Percentiles rank a stretch among this genome's conserved stretches.
Conservation (phyloP, 768 basidiomycete species). For the Xerocomus brunneocitrinus region DNA sequence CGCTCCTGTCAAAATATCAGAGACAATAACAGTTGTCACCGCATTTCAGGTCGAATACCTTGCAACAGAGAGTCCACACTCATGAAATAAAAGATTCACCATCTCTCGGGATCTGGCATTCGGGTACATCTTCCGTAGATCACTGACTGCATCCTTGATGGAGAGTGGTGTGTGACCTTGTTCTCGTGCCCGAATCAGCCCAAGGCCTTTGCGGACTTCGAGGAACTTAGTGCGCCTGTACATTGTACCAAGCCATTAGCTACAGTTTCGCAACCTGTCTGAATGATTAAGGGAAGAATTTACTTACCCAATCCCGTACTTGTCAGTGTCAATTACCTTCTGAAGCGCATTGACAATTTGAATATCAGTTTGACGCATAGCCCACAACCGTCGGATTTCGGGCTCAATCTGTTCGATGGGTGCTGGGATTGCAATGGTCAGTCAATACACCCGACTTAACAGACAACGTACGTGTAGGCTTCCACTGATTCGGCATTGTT, state of each 20-base stretch:
- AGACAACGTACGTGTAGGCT: not conserved
- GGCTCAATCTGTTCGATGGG: constrained; percentile 4
- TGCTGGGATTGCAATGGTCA: not conserved
- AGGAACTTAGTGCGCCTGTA: no score
- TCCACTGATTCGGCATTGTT: not conserved
- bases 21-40: no score
- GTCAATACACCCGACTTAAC: no score
- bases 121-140: not conserved
- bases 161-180: no score
- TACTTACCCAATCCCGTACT: constrained; percentile 24
- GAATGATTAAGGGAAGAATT: no score
- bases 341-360: constrained; percentile 20
- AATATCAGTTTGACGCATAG: constrained; percentile 21
- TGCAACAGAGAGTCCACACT: not conserved
- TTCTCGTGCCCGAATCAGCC: no score
- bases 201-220: no score
- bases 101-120: not conserved
- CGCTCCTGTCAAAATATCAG: not conserved
- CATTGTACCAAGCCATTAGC: no score
- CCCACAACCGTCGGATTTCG: constrained; percentile 18
- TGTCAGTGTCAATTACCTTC: constrained; percentile 20
- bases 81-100: not conserved
- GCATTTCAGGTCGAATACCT: no score
- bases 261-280: no score
- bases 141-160: not conserved